Evolutionary conservation across 106 monocot genomes (phyloP), one percentile per base, ranked within the genome.

Genomic region (Vanilla planifolia): DNA sequence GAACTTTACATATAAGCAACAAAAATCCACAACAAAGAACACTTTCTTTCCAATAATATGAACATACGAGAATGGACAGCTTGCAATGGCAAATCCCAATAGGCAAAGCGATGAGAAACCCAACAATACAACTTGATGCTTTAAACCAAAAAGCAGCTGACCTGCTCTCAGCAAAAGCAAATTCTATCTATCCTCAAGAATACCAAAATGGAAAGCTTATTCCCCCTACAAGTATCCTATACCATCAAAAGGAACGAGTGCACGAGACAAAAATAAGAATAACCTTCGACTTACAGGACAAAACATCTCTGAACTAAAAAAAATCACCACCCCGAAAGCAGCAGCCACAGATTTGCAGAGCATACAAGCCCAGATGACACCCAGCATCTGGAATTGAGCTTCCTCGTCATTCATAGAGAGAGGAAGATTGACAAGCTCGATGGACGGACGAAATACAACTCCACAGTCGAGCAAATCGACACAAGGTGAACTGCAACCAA

Each of bases 281-380:
- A 57, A n/a, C 57, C 57, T 19, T 20, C 57, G n/a, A n/a, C 57
- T 57, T 36, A 19, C 35, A 57, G 35, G 35, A 35, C 19, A 57
- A 45, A 57, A 33, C 20, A 21, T 19, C 32, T 57, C 6, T 6
- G 20, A 57, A 57, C 20, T 4, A 45, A 45, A 34, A 57, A 35
- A 36, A 34, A 57, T 8, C 33, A 57, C n/a, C 34, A 13, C 56
- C 56, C 35, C 20, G 9, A 57, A 15, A 53, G 30, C 29, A 16
- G 53, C 53, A 34, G 6, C 6, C 16, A 35, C 21, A 36, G 20
- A 19, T 36, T 57, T 57, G 29, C 53, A 32, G 30, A 30, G 53
- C 30, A 53, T 29, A n/a, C n/a, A n/a, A 53, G 53, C 28, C 29
- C 53, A 53, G 53, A 53, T 15, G 30, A 32, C 30, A 53, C 27